Percentiles rank a stretch among this genome's conserved stretches.
These are phyloP conservation scores for Mrakia blollopis DNA, from an alignment of 768 basidiomycete species.

Conservation along the genomic window DNA sequence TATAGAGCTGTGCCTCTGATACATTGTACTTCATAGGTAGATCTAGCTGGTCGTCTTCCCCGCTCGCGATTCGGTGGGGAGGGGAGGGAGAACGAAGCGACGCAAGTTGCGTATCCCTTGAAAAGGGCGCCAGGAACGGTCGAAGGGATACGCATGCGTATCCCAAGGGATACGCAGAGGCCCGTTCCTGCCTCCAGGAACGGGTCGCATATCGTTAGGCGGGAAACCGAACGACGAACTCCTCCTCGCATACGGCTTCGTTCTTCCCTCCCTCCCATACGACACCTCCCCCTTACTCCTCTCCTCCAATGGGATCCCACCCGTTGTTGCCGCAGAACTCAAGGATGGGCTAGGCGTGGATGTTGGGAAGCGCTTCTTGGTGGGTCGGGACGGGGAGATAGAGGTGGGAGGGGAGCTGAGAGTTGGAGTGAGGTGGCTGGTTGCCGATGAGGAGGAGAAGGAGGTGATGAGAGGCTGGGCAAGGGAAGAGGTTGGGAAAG, in stretches of 20 bases:
- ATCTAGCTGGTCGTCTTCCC: too few species aligned
- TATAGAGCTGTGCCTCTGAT: too few species aligned
- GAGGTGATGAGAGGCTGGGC: neutral
- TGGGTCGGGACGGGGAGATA: neutral
- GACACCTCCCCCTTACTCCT: slow-evolving; percentile 79
- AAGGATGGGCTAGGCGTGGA: neutral
- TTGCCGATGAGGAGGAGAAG: slow-evolving; percentile 5
- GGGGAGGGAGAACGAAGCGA: too few species aligned
- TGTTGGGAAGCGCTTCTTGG: neutral
- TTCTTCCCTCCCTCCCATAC: slow-evolving; percentile 69
- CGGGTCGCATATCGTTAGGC: too few species aligned
- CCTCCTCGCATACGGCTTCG: slow-evolving; percentile 87
- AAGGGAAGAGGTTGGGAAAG: neutral
- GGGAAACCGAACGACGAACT: slow-evolving; percentile 85
- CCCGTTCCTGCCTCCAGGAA: too few species aligned
- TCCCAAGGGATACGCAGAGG: too few species aligned
- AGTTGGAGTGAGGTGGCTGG: neutral
- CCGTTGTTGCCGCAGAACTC: neutral
- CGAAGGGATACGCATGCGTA: too few species aligned
- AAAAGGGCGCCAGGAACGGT: too few species aligned
- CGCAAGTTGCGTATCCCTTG: too few species aligned
- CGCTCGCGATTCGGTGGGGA: too few species aligned
- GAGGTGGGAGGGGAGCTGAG: neutral
- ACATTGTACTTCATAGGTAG: too few species aligned
- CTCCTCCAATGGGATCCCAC: slow-evolving; percentile 48